Evolutionary conservation across 371 early-diverging fungal genomes (phyloP), one percentile per base, ranked within the genome.

Genomic region (Umbelopsis sp.): DNA sequence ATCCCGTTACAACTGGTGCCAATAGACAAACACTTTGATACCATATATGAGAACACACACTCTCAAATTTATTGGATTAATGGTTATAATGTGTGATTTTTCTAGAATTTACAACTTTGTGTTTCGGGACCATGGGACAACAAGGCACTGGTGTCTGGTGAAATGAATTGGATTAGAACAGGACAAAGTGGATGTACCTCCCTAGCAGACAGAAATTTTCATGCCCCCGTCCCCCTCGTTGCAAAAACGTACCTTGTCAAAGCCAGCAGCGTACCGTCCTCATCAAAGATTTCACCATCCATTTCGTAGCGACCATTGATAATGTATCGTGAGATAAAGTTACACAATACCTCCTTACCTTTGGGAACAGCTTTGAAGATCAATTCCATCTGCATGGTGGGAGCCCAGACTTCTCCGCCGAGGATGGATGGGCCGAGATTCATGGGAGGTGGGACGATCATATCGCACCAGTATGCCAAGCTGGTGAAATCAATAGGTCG

Each of bases 301-400:
- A 80, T 63, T 66, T 81, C 81, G 63, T 73, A 76, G 50, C 84
- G 68, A 11, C 73, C 68, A 51, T 84, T 84, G 44, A 84, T 77
- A 16, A 81, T 77, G 63, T 84, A 78, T 7, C 72, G 77, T 2
- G 77, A 73, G 1, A 74, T 52, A 57, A 77, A 81, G 63, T 74
- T 75, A n/a, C 65, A 69, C 7, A 75, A 20, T 5, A 84, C 63
- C 41, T 76, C 70, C 44, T 71, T 66, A 18, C 78, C 76, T 0
- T 63, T 63, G 12, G 80, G 77, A 24, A 70, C 71, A 24, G 71
- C 46, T 66, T 84, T 84, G 71, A 84, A 84, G 38, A 78, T 76
- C 7, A 84, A 72, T 50, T 81, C 80, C 12, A 84, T 35, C 50
- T 81, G 80, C 81, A 84, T 80, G 2, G 84, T 84, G 0, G 81